These are phyloP conservation scores for Oryza officinalis DNA, from an alignment of 176 grass and related monocot genomes.

Conservation along the genomic window DNA sequence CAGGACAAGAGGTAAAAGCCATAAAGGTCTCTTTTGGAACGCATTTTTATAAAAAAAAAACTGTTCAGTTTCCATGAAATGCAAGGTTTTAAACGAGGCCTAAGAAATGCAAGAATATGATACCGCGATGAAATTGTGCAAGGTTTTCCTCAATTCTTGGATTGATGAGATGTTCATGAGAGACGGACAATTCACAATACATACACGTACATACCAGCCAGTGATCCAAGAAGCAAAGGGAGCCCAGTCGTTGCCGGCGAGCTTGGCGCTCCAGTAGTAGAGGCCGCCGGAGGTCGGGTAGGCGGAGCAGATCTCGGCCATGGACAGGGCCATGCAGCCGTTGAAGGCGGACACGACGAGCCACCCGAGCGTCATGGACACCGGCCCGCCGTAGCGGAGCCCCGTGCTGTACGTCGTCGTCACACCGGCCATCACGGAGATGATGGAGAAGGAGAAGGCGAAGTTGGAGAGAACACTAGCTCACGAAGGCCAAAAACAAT, in stretches of 20 bases:
- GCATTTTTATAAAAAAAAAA: no score
- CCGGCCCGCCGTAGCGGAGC: conserved; percentile 67
- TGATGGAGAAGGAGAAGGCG: conserved; percentile 60
- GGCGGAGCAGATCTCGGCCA: conserved; percentile 94
- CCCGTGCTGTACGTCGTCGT: conserved; percentile 70
- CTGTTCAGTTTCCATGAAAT: no score
- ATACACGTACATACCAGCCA: conserved; percentile 56
- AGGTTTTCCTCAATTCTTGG: no score
- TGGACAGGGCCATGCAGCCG: conserved; percentile 60
- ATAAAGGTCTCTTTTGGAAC: no score
- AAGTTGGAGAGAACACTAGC: conserved; percentile 25
- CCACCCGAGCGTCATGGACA: conserved; percentile 65
- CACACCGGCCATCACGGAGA: conserved; percentile 60
- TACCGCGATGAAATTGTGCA: no score
- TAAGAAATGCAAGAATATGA: no score
- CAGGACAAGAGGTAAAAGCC: no score
- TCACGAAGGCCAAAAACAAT: no score
- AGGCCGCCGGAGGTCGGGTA: no score
- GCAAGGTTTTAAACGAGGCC: no score
- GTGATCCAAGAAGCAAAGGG: conserved; percentile 73
- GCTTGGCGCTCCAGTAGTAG: conserved; percentile 93
- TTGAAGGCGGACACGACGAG: conserved; percentile 49
- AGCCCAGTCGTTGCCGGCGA: conserved; percentile 66
- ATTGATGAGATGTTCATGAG: no score
- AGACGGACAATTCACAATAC: not conserved